Percentiles rank a stretch among this genome's conserved stretches.
These are phyloP conservation scores for Chlamydomonas eustigma DNA, from an alignment of 139 green algal genomes.

Conservation along the genomic window DNA sequence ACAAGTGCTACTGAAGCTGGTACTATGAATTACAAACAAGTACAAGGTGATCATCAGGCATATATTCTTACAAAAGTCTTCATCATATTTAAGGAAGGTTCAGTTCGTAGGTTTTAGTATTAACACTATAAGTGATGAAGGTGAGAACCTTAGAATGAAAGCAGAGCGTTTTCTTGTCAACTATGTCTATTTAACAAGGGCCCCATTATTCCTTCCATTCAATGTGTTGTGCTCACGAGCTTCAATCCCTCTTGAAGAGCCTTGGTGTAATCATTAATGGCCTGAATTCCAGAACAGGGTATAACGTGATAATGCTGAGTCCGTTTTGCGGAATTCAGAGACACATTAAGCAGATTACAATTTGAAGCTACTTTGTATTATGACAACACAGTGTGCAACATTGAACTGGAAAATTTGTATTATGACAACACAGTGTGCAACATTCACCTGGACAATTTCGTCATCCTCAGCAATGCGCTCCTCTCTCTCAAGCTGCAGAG, in stretches of 20 bases:
- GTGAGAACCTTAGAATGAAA: too few species aligned
- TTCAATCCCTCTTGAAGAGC: slow-evolving; percentile 72
- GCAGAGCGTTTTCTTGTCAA: too few species aligned
- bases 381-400: not conserved
- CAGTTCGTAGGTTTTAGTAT: too few species aligned
- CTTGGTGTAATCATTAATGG: slow-evolving; percentile 73
- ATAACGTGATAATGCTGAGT: not conserved
- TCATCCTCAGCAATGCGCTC: slow-evolving; percentile 74
- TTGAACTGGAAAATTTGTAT: slow-evolving; percentile 56
- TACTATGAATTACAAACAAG: too few species aligned
- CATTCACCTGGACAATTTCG: slow-evolving; percentile 52
- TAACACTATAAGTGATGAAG: too few species aligned
- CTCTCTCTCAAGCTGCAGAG: slow-evolving; percentile 62
- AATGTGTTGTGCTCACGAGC: slow-evolving; percentile 53
- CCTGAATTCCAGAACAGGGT: slow-evolving; percentile 27
- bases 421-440: not conserved
- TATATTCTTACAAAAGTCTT: too few species aligned
- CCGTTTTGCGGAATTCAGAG: not conserved
- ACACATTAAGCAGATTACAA: not conserved
- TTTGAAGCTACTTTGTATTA: not conserved
- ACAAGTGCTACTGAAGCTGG: too few species aligned
- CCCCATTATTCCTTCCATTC: too few species aligned
- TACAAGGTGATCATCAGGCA: too few species aligned
- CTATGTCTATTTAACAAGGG: too few species aligned
- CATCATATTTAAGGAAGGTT: too few species aligned